Conservation (phyloP, 371 early-diverging fungal genomes). For the Rhizopus stolonifer region DNA sequence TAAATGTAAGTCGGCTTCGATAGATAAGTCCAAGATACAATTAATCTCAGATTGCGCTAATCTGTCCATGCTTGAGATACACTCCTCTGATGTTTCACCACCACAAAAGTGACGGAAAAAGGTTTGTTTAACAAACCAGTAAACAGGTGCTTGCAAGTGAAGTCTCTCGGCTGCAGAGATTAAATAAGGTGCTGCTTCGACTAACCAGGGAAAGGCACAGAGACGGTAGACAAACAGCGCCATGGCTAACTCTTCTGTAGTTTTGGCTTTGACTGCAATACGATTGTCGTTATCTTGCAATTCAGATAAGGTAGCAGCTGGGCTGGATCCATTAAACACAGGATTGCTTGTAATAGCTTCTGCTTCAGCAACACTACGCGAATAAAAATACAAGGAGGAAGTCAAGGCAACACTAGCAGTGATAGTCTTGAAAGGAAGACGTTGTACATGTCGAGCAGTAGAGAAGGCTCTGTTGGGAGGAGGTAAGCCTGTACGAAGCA, state of each 20-base stretch:
- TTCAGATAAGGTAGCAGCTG: constrained; percentile 21
- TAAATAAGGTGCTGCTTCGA: constrained; percentile 65
- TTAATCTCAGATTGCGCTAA: constrained; percentile 74
- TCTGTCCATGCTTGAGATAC: constrained; percentile 77
- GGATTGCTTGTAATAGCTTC: constrained; percentile 15
- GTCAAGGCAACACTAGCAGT: constrained; percentile 24
- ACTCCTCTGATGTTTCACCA: constrained; percentile 88
- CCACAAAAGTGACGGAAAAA: constrained; percentile 94
- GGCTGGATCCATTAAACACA: constrained; percentile 6
- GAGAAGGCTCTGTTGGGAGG: constrained; percentile 12
- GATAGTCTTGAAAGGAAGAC: constrained; percentile 29
- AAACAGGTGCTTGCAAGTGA: constrained; percentile 54
- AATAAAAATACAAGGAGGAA: constrained; percentile 15
- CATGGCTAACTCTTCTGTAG: constrained; percentile 63
- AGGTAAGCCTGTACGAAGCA: neutral
- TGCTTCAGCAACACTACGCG: constrained; percentile 8
- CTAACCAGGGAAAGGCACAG: constrained; percentile 67
- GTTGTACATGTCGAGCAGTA: constrained; percentile 2
- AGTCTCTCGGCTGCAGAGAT: constrained; percentile 61
- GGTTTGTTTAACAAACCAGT: constrained; percentile 78
- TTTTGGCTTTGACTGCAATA: constrained; percentile 55
- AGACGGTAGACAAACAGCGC: constrained; percentile 77
- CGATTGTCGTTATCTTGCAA: constrained; percentile 34
- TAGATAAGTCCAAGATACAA: constrained; percentile 84
- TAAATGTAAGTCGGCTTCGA: constrained; percentile 83